Percentiles rank a stretch among this genome's conserved stretches.
phyloP scores from a whole-genome alignment of 2,329 filamentous ascomycete genomes.

The Thelonectria discophora region DNA sequence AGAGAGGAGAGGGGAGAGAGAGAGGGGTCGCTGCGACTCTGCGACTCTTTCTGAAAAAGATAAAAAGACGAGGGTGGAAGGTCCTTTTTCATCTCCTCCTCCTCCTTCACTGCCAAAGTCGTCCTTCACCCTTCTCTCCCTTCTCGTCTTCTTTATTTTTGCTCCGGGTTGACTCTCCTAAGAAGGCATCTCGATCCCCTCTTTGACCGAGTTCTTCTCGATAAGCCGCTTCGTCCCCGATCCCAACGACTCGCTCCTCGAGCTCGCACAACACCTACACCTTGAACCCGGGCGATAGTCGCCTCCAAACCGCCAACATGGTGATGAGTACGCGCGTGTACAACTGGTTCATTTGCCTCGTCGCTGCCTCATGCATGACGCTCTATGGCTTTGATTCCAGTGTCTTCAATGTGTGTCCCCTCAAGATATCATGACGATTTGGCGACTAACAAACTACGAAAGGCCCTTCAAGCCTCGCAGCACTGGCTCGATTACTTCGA shows the following conservation, averaged over 20 bases:
- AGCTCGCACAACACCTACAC: background rate
- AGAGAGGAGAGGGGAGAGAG: too few relatives aligned
- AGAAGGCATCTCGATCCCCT: constrained; percentile 4
- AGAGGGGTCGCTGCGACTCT: too few relatives aligned
- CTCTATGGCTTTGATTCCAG: constrained; percentile 79
- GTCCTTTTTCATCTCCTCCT: constrained; percentile 15
- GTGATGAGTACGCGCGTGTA: constrained; percentile 45
- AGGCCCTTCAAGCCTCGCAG: constrained; percentile 69
- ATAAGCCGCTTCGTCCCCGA: background rate
- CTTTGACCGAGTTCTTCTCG: background rate
- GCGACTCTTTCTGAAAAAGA: constrained; percentile 8
- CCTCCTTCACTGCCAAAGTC: constrained; percentile 11
- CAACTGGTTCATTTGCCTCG: constrained; percentile 68
- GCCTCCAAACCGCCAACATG: constrained; percentile 44
- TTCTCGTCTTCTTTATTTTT: constrained; percentile 4
- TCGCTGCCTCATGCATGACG: constrained; percentile 78
- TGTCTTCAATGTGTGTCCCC: constrained; percentile 68
- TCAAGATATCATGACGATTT: background rate
- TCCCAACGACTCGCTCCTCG: background rate
- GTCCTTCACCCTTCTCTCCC: constrained; percentile 6
- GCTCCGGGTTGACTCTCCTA: background rate
- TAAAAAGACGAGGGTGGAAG: constrained; percentile 30
- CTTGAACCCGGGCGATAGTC: background rate
- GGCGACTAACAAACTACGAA: constrained; percentile 14
- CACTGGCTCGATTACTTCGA: constrained; percentile 74